Conservation (phyloP, 2,329 filamentous ascomycete genomes). For the Daldinia eschscholtzii region DNA sequence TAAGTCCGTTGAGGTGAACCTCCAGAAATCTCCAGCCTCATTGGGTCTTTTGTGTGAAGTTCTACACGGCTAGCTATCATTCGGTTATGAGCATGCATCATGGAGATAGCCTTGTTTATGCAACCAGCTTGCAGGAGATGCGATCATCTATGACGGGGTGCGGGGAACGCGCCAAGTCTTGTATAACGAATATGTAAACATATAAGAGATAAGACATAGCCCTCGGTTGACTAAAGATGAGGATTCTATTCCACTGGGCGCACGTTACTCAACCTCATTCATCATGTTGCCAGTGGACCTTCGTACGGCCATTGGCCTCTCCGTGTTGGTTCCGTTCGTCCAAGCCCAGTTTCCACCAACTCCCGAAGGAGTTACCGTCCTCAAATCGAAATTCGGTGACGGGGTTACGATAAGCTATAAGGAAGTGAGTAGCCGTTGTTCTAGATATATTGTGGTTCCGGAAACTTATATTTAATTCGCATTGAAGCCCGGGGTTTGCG, state of each 20-base stretch:
- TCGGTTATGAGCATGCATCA: not conserved
- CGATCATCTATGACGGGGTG: slow-evolving; percentile 24
- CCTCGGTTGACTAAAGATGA: not conserved
- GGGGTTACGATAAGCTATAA: slow-evolving; percentile 73
- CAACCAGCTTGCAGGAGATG: slow-evolving; percentile 15
- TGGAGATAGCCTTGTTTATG: slow-evolving; percentile 20
- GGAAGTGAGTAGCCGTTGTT: slow-evolving; percentile 50
- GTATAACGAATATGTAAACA: not conserved
- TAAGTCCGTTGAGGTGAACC: not conserved
- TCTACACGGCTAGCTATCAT: slow-evolving; percentile 3
- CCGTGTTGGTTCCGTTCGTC: slow-evolving; percentile 34
- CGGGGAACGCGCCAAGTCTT: slow-evolving; percentile 32
- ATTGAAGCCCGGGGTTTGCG: slow-evolving; percentile 66
- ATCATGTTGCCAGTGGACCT: slow-evolving; percentile 28
- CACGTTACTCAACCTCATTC: not conserved
- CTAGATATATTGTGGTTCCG: not conserved
- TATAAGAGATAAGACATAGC: slow-evolving; percentile 24
- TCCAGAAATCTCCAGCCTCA: slow-evolving; percentile 1
- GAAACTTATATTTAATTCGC: not conserved
- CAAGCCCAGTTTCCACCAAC: slow-evolving; percentile 50
- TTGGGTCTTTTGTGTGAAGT: slow-evolving; percentile 17
- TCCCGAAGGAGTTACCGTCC: slow-evolving; percentile 57
- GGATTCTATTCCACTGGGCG: not conserved
- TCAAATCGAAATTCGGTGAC: slow-evolving; percentile 68
- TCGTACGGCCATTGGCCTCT: slow-evolving; percentile 28